Conservation (phyloP, 2,329 filamentous ascomycete genomes). For the Colletotrichum godetiae region DNA sequence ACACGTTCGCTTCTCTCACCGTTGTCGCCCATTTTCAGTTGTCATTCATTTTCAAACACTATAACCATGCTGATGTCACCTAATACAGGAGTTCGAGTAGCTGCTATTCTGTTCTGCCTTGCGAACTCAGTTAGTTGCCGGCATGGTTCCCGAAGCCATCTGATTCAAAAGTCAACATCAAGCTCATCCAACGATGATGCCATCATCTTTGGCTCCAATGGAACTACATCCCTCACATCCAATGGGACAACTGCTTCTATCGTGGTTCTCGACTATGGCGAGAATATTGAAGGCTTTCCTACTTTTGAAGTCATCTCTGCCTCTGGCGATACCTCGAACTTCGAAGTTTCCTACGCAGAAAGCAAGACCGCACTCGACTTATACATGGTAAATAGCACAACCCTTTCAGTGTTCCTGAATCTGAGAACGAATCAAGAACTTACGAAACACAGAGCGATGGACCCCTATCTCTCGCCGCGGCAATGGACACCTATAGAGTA, state of each 20-base stretch:
- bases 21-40: neutral
- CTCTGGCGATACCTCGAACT: conserved; percentile 8
- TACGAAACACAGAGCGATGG: conserved; percentile 39
- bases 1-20: neutral
- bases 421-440: neutral
- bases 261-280: conserved; percentile 16
- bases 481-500: conserved; percentile 50
- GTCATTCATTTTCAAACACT: neutral
- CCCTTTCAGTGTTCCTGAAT: neutral
- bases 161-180: neutral
- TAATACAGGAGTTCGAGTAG: neutral
- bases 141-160: no score
- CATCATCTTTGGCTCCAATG: neutral
- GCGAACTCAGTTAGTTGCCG: neutral
- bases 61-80: neutral
- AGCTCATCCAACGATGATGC: neutral
- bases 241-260: neutral
- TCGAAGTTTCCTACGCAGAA: conserved; percentile 21
- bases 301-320: conserved; percentile 21
- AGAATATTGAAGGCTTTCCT: conserved; percentile 12
- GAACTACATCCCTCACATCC: neutral
- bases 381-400: neutral
- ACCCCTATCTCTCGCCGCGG: conserved; percentile 46
- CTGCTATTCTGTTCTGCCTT: neutral
- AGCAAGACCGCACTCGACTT: neutral